Percentiles rank a stretch among this genome's conserved stretches.
These are phyloP conservation scores for Penicillium sp. DNA, from an alignment of 2,329 filamentous ascomycete species.

Conservation along the genomic window DNA sequence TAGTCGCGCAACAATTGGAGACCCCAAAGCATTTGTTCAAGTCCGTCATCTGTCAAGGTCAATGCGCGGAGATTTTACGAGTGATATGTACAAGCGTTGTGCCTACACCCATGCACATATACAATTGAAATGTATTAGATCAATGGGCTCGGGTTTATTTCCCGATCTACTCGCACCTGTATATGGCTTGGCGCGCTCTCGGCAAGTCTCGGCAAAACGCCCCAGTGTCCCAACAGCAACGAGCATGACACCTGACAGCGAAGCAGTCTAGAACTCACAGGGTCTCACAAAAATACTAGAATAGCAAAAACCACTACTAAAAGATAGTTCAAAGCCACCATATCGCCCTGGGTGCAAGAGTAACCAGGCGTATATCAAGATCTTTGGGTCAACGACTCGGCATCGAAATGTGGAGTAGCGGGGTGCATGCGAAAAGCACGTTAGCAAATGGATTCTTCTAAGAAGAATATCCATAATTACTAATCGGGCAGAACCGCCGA, in stretches of 20 bases:
- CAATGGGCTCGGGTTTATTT: background rate
- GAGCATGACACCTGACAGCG: background rate
- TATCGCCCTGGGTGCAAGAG: background rate
- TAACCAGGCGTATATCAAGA: background rate
- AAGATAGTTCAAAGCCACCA: background rate
- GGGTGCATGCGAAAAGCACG: constrained; percentile 5
- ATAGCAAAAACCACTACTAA: background rate
- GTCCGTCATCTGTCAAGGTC: too few species aligned
- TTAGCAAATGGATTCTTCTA: constrained; percentile 20
- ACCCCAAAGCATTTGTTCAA: too few species aligned
- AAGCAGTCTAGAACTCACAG: background rate
- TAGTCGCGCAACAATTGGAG: background rate
- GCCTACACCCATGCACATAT: background rate
- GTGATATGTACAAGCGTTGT: too few species aligned
- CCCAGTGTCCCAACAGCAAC: background rate
- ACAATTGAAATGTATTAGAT: background rate
- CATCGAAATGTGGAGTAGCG: constrained; percentile 3
- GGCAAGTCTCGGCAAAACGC: background rate
- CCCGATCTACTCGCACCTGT: background rate
- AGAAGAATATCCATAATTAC: constrained; percentile 7
- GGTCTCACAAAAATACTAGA: background rate
- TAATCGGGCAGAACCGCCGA: constrained; percentile 7
- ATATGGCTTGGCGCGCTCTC: background rate
- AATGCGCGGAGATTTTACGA: too few species aligned
- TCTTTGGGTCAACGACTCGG: background rate